Conservation (phyloP, 257 asterid genomes). For the Forsythia viridissima region DNA sequence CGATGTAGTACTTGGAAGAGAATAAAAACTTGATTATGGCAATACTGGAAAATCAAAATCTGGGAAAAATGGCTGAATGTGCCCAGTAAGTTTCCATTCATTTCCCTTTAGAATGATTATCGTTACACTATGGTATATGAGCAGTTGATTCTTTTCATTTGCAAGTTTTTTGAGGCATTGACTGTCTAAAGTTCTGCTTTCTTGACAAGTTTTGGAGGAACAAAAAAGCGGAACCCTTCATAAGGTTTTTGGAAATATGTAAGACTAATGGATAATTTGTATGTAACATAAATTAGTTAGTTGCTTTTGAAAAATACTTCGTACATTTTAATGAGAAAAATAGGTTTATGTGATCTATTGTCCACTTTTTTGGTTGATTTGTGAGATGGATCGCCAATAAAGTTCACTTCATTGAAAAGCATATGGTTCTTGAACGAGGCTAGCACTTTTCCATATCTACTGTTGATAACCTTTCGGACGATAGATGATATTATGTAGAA, state of each 20-base stretch:
- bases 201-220: too few relatives aligned
- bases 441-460: not conserved
- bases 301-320: not conserved
- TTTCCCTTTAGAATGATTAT: not conserved
- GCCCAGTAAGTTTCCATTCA: constrained; percentile 69
- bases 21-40: constrained; percentile 94
- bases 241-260: too few relatives aligned
- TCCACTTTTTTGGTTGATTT: not conserved
- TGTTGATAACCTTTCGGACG: not conserved
- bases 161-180: not conserved
- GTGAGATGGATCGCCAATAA: not conserved
- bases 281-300: not conserved
- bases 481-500: not conserved
- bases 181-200: not conserved
- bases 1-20: constrained; percentile 86
- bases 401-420: not conserved
- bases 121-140: not conserved
- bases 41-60: constrained; percentile 79
- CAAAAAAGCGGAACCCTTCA: too few relatives aligned
- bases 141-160: not conserved
- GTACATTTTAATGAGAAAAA: too few relatives aligned
- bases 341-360: not conserved
- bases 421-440: not conserved
- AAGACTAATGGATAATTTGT: not conserved
- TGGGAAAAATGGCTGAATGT: constrained; percentile 89